Percentiles rank a stretch among this genome's conserved stretches.
Conservation (phyloP, 2,329 filamentous ascomycete species). For the Penicillium occitanis region DNA sequence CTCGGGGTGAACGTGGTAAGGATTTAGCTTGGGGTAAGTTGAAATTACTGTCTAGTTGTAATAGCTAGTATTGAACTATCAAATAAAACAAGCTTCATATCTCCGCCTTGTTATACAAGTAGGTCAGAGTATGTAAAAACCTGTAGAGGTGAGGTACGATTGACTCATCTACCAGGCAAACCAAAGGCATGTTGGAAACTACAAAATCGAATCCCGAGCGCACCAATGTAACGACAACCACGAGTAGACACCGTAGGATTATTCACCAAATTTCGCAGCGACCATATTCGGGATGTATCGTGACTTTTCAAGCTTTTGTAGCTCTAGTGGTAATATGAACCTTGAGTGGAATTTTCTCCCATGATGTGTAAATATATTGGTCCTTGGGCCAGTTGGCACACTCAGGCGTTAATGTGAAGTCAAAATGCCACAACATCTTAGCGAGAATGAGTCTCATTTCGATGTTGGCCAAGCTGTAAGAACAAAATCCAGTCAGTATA, state of each 20-base stretch:
- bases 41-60: background rate
- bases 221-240: background rate
- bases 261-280: background rate
- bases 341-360: conserved; percentile 43
- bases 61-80: background rate
- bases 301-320: background rate
- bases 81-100: background rate
- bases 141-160: background rate
- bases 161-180: background rate
- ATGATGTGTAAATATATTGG: conserved; percentile 39
- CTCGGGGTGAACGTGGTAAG: background rate
- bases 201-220: background rate
- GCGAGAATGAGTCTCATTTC: conserved; percentile 54
- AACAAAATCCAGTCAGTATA: background rate
- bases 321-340: conserved; percentile 34
- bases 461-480: conserved; percentile 49
- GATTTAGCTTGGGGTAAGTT: background rate
- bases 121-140: background rate
- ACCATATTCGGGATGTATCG: background rate
- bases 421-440: conserved; percentile 52
- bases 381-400: conserved; percentile 44
- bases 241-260: background rate
- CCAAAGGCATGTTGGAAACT: background rate
- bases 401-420: conserved; percentile 44
- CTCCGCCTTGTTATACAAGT: background rate